Evolutionary conservation across 1,139 yeast genomes (phyloP), one percentile per base, ranked within the genome.

Genomic region (Debaryomyces subglobosus): DNA sequence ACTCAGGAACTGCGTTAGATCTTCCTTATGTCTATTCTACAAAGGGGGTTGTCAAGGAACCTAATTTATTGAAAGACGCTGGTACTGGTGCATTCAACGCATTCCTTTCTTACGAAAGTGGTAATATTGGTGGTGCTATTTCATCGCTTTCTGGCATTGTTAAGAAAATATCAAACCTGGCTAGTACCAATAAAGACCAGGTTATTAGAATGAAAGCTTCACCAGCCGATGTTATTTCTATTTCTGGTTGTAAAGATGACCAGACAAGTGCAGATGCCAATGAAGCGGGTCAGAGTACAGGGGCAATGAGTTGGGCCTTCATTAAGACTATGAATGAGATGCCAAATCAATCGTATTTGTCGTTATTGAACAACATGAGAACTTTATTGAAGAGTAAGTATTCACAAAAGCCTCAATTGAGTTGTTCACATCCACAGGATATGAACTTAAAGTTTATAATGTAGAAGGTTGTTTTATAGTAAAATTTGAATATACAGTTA

Each of bases 271-370:
- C 97, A 5, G 97, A 90, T 65, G 88, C 97, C 1, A 74, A 73
- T 24, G 92, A 87, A 62, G 84, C 82, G 45, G 96, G 96, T 23
- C 71, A 70, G 39, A 84, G 88, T 39, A 90, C 96, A 0, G 98
- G 98, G 50, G 98, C 98, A 20, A 89, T 92, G 96, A 87, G 96
- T 44, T 90, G 86, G 78, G 88, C 97, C 1, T 91, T 92, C 62
- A 81, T 90, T 51, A 78, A 80, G 53, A 95, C 88, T 21, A 72
- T 92, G 74, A 65, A 76, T 32, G 76, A 77, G 49, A 79, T 82
- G 61, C 89, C 92, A 4, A 78, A 83, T 58, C 97, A 91, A 71
- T 77, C 87, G 27, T 92, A 87, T 64, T 66, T 90, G 58, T 81
- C 92, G 12, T 74, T 92, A 58, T 76, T 92, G 66, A 90, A 90